phyloP scores from a whole-genome alignment of 2,329 filamentous ascomycete species.

The Didymella segeticola region DNA sequence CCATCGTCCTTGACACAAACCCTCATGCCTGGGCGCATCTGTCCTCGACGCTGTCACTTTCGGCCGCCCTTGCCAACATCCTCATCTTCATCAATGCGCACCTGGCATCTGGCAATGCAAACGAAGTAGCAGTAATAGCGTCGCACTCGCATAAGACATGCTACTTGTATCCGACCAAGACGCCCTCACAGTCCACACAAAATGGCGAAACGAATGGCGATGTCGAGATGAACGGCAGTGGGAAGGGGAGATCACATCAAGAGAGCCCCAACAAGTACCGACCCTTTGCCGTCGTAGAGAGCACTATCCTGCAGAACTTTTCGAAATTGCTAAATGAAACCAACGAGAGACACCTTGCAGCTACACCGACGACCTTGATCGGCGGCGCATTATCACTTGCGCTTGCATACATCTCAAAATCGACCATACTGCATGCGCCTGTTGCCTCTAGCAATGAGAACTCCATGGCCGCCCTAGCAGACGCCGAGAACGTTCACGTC shows the following conservation, averaged over 20 bases:
- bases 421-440: constrained; percentile 60
- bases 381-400: constrained; percentile 90
- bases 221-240: constrained; percentile 37
- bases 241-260: constrained; percentile 27
- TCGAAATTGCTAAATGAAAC: constrained; percentile 75
- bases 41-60: constrained; percentile 75
- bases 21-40: constrained; percentile 91
- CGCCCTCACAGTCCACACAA: constrained; percentile 23
- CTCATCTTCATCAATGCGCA: constrained; percentile 98
- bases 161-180: constrained; percentile 81
- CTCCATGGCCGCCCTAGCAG: constrained; percentile 53
- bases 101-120: constrained; percentile 89
- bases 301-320: constrained; percentile 77
- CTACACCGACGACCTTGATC: constrained; percentile 80
- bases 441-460: constrained; percentile 52
- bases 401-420: constrained; percentile 88
- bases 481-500: constrained; percentile 45
- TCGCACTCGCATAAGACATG: constrained; percentile 84
- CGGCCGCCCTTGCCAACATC: constrained; percentile 83
- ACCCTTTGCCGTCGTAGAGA: constrained; percentile 86
- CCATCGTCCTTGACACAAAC: constrained; percentile 94
- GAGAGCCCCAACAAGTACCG: constrained; percentile 86
- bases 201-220: constrained; percentile 34
- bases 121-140: constrained; percentile 90
- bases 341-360: constrained; percentile 65